Conservation (phyloP, 2,329 filamentous ascomycete genomes). For the Zarea fungicola region DNA sequence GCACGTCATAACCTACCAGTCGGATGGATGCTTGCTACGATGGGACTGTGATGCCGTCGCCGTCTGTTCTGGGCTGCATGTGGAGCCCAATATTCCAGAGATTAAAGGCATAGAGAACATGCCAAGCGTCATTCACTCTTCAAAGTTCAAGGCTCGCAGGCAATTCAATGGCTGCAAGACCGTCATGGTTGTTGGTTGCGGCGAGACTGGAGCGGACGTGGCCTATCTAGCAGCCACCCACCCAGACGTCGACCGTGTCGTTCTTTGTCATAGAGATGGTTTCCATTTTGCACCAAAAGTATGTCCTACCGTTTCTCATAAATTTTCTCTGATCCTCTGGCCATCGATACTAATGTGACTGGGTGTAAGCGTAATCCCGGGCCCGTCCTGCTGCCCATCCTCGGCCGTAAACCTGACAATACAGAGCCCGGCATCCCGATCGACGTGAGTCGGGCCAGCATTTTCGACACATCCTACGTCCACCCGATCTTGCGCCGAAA, state of each 20-base stretch:
- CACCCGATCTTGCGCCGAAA: conserved; percentile 34
- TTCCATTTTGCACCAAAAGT: conserved; percentile 37
- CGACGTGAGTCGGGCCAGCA: conserved; percentile 35
- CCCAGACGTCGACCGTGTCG: conserved; percentile 29
- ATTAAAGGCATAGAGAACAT: conserved; percentile 33
- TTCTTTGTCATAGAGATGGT: conserved; percentile 38
- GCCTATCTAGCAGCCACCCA: conserved; percentile 36
- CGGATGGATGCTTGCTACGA: not conserved
- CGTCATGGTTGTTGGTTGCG: conserved; percentile 37
- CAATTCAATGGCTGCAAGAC: conserved; percentile 35
- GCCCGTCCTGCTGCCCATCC: conserved; percentile 16
- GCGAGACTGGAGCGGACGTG: conserved; percentile 41
- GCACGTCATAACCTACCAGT: conserved; percentile 10
- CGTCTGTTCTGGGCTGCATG: conserved; percentile 38
- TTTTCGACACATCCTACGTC: conserved; percentile 43
- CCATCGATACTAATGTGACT: not conserved
- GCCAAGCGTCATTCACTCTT: conserved; percentile 36
- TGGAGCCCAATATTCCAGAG: conserved; percentile 31
- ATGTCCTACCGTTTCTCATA: not conserved
- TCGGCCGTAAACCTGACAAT: conserved; percentile 15
- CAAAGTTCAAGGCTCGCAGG: conserved; percentile 32
- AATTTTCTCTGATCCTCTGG: not conserved
- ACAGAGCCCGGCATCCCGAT: conserved; percentile 32
- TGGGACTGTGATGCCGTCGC: conserved; percentile 39
- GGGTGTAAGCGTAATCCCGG: conserved; percentile 15